phyloP scores from a whole-genome alignment of 306 rosid species.

The Fragaria nilgerrensis region DNA sequence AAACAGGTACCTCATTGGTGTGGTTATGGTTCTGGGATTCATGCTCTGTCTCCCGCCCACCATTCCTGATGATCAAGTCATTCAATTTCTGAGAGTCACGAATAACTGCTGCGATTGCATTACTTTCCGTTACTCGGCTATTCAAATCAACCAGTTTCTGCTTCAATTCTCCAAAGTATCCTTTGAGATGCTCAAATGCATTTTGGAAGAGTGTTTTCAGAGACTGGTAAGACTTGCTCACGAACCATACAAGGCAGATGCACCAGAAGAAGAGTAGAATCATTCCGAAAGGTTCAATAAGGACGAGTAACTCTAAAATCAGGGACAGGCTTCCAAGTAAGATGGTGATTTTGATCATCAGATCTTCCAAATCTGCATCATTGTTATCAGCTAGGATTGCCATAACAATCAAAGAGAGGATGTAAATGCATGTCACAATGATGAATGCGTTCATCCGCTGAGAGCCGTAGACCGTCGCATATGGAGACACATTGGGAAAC shows the following conservation, averaged over 20 bases:
- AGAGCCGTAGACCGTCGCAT: not conserved
- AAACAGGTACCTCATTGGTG: too few species aligned
- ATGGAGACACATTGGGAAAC: not conserved
- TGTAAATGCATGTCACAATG: not conserved
- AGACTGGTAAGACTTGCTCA: not conserved
- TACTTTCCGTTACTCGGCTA: rapidly evolving
- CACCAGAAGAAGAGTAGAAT: not conserved
- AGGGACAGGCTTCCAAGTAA: not conserved
- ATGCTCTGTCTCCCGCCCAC: too few species aligned
- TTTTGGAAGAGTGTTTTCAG: not conserved
- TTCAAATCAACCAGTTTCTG: not conserved
- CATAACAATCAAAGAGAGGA: not conserved
- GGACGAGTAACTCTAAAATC: not conserved
- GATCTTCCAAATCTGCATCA: not conserved
- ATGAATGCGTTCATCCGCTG: not conserved
- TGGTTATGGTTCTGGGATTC: too few species aligned
- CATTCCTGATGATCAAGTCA: too few species aligned
- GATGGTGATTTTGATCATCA: not conserved
- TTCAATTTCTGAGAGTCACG: not conserved
- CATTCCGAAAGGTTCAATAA: not conserved
- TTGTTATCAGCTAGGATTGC: not conserved
- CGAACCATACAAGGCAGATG: not conserved
- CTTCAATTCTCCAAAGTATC: not conserved
- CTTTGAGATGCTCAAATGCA: not conserved
- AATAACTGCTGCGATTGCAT: not conserved